Base-by-base conservation (phyloP, 2,329 filamentous ascomycete species). In the Xylariaceae sp. region DNA sequence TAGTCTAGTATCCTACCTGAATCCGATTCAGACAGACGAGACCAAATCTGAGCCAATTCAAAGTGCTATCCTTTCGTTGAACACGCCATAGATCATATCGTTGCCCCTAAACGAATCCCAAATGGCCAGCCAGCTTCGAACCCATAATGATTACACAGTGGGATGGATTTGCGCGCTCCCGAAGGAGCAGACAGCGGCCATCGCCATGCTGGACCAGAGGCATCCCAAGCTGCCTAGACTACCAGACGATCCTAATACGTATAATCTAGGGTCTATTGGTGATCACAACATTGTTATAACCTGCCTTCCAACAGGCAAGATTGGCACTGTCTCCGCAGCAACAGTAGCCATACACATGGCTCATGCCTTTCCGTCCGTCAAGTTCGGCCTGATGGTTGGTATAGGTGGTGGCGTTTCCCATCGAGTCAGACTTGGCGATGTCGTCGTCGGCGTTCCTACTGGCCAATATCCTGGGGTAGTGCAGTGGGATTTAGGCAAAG, bases 331-430 rank as follows among this genome's bases (percentile, higher is more conserved):
- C 35, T 50, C 68, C 3, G 69, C 72, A 1, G 68, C 72, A 4
- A 59, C 59, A 4, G 67, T 70, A 1, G 68, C 67, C 3, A 64
- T 52, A n/a, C 56, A 66, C 24, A 68, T 73, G 62, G 50, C 48
- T 16, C 46, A 56, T 4, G 67, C 62, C 7, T 75, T 74, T 51
- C 54, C 60, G 13, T 54, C 50, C 24, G 70, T 75, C 26, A 64
- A 59, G 18, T 65, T 77, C 35, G 69, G 68, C 3, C 62, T 79
- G 2, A 69, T 78, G 66, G 74, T 79, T 0, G 75, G 75, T 16
- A 72, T 78, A 32, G 75, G 73, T 16, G 63, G 65, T 15, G 66
- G 62, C 13, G 33, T 61, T 33, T 55, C 62, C 24, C 9, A 27
- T n/a, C 50, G 56, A 21, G 46, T 65, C 35, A 46, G 57, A 11